phyloP scores from a whole-genome alignment of 805 yeast species.

The Yarrowia yakushimensis region DNA sequence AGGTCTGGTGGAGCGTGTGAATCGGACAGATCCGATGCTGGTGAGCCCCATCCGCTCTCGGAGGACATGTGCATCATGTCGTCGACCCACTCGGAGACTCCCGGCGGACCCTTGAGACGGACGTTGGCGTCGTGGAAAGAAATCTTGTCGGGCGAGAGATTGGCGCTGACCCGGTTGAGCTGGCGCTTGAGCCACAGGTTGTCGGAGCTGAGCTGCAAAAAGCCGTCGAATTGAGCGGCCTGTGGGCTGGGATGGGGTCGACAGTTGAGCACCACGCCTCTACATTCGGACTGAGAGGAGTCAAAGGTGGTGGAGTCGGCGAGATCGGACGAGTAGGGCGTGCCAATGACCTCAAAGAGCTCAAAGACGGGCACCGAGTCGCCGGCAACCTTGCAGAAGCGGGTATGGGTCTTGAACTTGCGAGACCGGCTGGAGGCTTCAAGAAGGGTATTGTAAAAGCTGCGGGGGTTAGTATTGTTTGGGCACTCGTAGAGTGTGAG shows the following conservation, averaged over 20 bases:
- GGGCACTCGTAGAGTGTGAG: background rate
- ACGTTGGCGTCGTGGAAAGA: background rate
- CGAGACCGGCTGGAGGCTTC: slow-evolving; percentile 2
- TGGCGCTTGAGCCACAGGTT: slow-evolving; percentile 17
- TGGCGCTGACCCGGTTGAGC: slow-evolving; percentile 1
- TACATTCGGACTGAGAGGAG: background rate
- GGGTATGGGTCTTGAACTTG: slow-evolving; percentile 14
- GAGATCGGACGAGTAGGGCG: slow-evolving; percentile 4
- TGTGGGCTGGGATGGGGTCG: slow-evolving; percentile 3
- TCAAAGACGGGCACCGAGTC: background rate
- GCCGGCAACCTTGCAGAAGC: background rate
- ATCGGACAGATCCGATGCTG: background rate
- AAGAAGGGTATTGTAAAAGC: slow-evolving; percentile 16
- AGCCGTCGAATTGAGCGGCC: slow-evolving; percentile 17
- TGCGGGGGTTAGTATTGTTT: slow-evolving; percentile 5
- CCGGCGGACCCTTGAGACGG: slow-evolving; percentile 16
- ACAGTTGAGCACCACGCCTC: slow-evolving; percentile 15
- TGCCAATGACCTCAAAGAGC: slow-evolving; percentile 19
- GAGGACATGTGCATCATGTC: slow-evolving; percentile 12
- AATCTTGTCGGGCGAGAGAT: background rate
- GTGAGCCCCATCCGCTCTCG: slow-evolving; percentile 12
- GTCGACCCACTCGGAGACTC: slow-evolving; percentile 16
- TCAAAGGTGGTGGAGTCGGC: background rate
- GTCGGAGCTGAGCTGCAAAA: slow-evolving; percentile 9
- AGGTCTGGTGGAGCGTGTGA: background rate